phyloP scores from a whole-genome alignment of 192 early-diverging fungal species.

The Ambispora gerdemannii region DNA sequence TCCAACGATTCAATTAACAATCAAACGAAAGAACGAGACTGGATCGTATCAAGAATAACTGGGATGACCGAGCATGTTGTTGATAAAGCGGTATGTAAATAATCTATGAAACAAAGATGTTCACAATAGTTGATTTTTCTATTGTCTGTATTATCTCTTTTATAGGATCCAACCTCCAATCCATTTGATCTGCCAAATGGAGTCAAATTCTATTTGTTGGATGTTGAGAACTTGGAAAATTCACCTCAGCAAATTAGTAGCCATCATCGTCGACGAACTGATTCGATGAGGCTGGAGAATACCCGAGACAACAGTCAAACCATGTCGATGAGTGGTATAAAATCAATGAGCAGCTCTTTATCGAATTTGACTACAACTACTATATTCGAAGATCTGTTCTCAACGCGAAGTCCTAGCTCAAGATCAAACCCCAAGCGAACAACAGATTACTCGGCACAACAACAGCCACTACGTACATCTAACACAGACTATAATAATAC shows the following conservation, averaged over 20 bases:
- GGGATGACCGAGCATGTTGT: slow-evolving; percentile 48
- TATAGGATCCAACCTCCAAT: slow-evolving; percentile 34
- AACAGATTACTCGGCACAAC: too few relatives aligned
- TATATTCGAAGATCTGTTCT: too few relatives aligned
- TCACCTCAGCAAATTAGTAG: not conserved
- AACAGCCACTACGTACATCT: too few relatives aligned
- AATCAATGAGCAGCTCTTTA: not conserved
- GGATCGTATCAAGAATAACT: slow-evolving; percentile 51
- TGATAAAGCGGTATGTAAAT: slow-evolving; percentile 38
- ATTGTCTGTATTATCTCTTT: not conserved
- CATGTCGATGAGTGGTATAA: too few relatives aligned
- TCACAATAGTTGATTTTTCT: not conserved
- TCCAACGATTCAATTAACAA: slow-evolving; percentile 36
- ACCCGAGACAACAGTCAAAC: not conserved
- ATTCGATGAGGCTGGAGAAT: not conserved
- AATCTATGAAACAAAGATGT: too few relatives aligned
- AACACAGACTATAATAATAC: too few relatives aligned
- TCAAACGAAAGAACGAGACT: slow-evolving; percentile 44
- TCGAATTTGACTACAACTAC: not conserved
- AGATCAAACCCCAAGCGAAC: too few relatives aligned
- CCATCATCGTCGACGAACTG: not conserved
- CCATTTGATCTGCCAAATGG: slow-evolving; percentile 52
- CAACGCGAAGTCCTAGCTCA: too few relatives aligned
- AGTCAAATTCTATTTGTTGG: slow-evolving; percentile 50
- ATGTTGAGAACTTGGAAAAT: slow-evolving; percentile 43